These are phyloP conservation scores for Xylogone sp. DNA, from an alignment of 2,329 filamentous ascomycete species.

Conservation along the genomic window DNA sequence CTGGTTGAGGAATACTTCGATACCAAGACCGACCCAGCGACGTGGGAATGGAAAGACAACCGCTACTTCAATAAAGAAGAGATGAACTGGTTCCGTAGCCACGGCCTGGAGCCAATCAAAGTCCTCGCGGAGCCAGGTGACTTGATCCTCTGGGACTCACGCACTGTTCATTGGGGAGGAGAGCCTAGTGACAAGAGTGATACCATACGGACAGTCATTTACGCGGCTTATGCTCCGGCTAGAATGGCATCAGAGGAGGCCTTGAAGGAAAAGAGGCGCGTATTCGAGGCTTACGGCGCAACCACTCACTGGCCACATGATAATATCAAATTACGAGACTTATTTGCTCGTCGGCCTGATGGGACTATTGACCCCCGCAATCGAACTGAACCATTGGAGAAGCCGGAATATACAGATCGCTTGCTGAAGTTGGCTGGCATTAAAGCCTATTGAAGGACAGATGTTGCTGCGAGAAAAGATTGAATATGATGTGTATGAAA, in stretches of 20 bases:
- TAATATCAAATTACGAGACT: conserved; percentile 15
- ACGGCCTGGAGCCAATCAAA: conserved; percentile 36
- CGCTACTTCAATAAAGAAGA: conserved; percentile 29
- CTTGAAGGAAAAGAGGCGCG: conserved; percentile 19
- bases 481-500: no score
- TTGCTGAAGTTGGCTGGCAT: conserved; percentile 26
- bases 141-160: conserved; percentile 41
- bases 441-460: conserved; percentile 13
- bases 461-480: no score
- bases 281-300: conserved; percentile 21
- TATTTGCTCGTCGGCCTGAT: conserved; percentile 13
- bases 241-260: conserved; percentile 23
- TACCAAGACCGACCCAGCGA: conserved; percentile 18
- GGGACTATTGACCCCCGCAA: conserved; percentile 19
- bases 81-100: conserved; percentile 37
- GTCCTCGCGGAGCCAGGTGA: conserved; percentile 37
- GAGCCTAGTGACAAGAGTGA: conserved; percentile 22
- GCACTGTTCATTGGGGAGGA: conserved; percentile 41
- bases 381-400: conserved; percentile 19
- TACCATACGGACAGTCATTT: conserved; percentile 29
- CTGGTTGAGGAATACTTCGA: conserved; percentile 25
- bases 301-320: conserved; percentile 31
- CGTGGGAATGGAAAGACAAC: conserved; percentile 26
- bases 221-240: conserved; percentile 33
- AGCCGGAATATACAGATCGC: conserved; percentile 21